These are phyloP conservation scores for Salisapilia sapeloensis DNA, from an alignment of 352 stramenopile genomes.

Conservation along the genomic window DNA sequence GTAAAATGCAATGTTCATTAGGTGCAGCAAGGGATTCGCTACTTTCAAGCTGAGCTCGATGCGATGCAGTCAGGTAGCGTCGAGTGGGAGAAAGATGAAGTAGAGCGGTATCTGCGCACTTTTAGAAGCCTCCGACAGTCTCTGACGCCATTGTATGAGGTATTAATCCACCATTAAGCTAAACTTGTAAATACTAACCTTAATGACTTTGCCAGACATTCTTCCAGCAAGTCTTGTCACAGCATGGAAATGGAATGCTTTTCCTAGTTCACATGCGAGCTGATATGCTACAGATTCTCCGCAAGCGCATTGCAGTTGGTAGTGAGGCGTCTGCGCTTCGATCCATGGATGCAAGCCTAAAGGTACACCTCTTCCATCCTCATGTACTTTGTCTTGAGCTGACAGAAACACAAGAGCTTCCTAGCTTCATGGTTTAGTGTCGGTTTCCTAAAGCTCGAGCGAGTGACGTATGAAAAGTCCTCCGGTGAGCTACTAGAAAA, in stretches of 20 bases:
- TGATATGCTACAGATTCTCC: conserved; percentile 42
- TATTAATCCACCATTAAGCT: neutral
- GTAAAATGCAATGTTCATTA: conserved; percentile 5
- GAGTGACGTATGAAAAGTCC: conserved; percentile 89
- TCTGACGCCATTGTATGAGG: conserved; percentile 47
- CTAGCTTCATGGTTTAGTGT: conserved; percentile 87
- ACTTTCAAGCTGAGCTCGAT: conserved; percentile 32
- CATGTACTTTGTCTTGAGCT: neutral
- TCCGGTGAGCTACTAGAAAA: conserved; percentile 87
- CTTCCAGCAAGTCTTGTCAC: conserved; percentile 72
- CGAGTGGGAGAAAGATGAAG: conserved; percentile 48
- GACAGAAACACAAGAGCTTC: conserved; percentile 35
- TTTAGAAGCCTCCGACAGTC: conserved; percentile 39
- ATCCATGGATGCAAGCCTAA: conserved; percentile 53
- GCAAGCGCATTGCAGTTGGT: conserved; percentile 21
- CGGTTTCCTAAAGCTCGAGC: conserved; percentile 78
- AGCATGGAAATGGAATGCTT: conserved; percentile 62
- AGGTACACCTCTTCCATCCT: conserved; percentile 12
- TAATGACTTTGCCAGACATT: too few relatives aligned
- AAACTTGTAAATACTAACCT: too few relatives aligned
- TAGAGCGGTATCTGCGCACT: conserved; percentile 61
- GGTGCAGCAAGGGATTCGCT: conserved; percentile 30
- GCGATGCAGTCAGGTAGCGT: conserved; percentile 20
- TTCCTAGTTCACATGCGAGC: conserved; percentile 68
- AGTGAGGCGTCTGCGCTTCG: conserved; percentile 31